These are phyloP conservation scores for Ceratobasidium sp. DNA, from an alignment of 1,284 basidiomycete species.

Conservation along the genomic window DNA sequence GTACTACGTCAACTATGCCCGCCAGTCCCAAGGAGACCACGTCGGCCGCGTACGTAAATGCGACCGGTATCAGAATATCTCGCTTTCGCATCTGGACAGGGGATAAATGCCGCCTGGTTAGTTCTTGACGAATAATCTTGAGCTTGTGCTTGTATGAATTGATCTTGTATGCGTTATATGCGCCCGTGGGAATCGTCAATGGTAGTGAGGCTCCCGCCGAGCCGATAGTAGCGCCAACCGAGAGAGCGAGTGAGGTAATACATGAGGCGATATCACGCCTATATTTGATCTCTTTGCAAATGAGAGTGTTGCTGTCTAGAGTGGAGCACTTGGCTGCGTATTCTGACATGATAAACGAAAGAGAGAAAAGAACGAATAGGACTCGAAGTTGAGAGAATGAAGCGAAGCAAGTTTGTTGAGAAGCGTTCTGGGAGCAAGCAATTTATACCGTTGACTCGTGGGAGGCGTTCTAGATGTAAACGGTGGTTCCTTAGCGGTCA, in stretches of 20 bases:
- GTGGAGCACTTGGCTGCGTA: background rate
- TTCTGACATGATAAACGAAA: background rate
- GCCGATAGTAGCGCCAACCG: constrained; percentile 7
- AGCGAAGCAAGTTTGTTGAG: too few relatives aligned
- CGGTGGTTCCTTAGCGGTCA: too few relatives aligned
- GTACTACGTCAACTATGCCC: constrained; percentile 13
- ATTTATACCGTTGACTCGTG: too few relatives aligned
- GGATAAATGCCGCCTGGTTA: background rate
- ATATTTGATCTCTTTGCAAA: constrained; percentile 5
- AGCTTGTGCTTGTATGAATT: constrained; percentile 13
- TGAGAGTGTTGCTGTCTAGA: constrained; percentile 9
- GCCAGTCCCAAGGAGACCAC: constrained; percentile 5
- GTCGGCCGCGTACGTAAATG: background rate
- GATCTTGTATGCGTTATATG: constrained; percentile 33
- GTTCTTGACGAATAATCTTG: constrained; percentile 5
- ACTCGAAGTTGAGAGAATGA: too few relatives aligned
- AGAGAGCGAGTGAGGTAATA: constrained; percentile 18
- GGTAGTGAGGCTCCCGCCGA: background rate
- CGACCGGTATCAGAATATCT: constrained; percentile 4
- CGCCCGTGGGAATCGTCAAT: background rate
- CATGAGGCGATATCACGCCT: constrained; percentile 14
- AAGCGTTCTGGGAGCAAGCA: too few relatives aligned
- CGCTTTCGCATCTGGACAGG: constrained; percentile 12
- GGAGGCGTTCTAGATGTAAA: too few relatives aligned
- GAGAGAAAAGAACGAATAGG: too few relatives aligned